Evolutionary conservation across 805 yeast genomes (phyloP), one percentile per base, ranked within the genome.

Genomic region (Cyberlindnera mycetangii): DNA sequence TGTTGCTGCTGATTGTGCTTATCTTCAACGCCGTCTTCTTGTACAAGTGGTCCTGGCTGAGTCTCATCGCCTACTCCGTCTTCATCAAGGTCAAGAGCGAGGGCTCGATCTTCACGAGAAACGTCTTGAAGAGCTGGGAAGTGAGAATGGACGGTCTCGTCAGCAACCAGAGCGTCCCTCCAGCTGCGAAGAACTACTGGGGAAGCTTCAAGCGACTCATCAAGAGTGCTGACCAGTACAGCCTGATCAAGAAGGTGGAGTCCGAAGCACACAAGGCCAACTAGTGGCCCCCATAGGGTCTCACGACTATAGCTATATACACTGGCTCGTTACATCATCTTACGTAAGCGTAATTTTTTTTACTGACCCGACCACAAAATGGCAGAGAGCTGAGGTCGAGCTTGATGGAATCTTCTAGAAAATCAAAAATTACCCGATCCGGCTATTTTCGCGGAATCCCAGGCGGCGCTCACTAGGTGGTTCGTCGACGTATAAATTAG

Each of bases 31-130:
- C 82, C 15, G 22, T 85, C 33, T 57, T 81, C n/a, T 82, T 80
- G 69, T 74, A 79, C 60, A 71, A 67, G 53, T 78, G 80, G 57
- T 81, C 90, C 28, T 74, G 87, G 75, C 52, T 80, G 41, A 71
- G 79, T 3, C 68, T 85, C 25, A 56, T 78, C 28, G 59, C 73
- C 9, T 84, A 80, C 60, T 60, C 76, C 11, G 45, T 78, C 11
- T 90, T 90, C 68, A 72, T 89, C 65, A 86, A 86, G 65, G 64
- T 84, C 45, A 79, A 96, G 65, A 86, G 72, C 61, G 95, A 88
- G 60, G 81, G 79, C 53, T 84, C 93, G 3, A 70, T 78, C 24
- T 81, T 80, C 68, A 83, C 89, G 44, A 82, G 87, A 66, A 69
- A 76, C 50, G 81, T 79, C 25, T 70, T 88, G 60, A 80, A 84